These are phyloP conservation scores for Vararia minispora DNA, from an alignment of 768 basidiomycete species.

Conservation along the genomic window DNA sequence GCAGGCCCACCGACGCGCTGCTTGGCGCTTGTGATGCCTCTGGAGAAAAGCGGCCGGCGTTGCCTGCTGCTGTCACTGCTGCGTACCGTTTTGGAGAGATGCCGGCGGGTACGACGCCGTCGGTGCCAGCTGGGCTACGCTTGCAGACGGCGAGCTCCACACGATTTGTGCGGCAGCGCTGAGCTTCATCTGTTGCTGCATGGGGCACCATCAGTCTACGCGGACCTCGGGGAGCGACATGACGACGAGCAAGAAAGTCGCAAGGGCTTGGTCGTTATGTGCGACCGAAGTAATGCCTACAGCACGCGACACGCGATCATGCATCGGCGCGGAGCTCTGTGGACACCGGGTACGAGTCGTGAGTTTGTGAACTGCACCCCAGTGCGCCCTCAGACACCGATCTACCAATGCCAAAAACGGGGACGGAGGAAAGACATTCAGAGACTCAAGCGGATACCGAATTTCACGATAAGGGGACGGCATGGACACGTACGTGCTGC, in stretches of 20 bases:
- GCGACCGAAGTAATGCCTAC: too few species aligned
- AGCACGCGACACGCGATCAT: too few species aligned
- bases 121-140: conserved; percentile 24
- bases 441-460: too few species aligned
- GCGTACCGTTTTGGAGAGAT: conserved; percentile 35
- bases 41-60: conserved; percentile 26
- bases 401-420: too few species aligned
- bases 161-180: conserved; percentile 48
- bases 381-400: too few species aligned
- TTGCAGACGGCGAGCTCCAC: conserved; percentile 49
- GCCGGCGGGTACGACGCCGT: conserved; percentile 12
- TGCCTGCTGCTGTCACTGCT: conserved; percentile 25
- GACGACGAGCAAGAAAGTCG: not conserved
- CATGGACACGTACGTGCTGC: conserved; percentile 40
- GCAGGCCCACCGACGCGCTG: too few species aligned
- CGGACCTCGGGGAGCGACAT: not conserved
- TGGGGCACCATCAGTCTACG: conserved; percentile 48
- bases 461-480: not conserved
- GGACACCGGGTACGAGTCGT: too few species aligned
- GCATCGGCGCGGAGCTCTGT: too few species aligned
- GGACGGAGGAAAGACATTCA: too few species aligned
- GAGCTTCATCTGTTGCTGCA: conserved; percentile 54
- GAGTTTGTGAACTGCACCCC: too few species aligned
- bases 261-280: not conserved
- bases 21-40: conserved; percentile 24